Percentiles rank a stretch among this genome's conserved stretches.
Evolutionary conservation across 1,284 basidiomycete genomes (phyloP).

Genomic region (Malassezia sp.): DNA sequence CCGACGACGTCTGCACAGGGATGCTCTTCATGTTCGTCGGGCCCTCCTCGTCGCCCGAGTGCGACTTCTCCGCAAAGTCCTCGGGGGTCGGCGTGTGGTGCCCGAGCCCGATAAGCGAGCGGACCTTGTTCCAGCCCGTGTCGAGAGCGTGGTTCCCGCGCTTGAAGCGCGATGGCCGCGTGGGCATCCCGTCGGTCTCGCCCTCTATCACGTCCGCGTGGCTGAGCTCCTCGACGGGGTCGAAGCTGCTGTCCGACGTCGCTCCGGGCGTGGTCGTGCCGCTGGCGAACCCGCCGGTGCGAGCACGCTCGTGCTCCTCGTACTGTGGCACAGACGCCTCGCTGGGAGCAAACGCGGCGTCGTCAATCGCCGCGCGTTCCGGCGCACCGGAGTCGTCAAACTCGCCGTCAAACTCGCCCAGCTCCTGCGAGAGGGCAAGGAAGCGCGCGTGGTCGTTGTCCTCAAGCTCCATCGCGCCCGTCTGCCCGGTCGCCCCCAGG

Average conservation of each 20-base stretch:
- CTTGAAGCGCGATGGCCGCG: slow-evolving; percentile 4
- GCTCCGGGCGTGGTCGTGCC: slow-evolving; percentile 3
- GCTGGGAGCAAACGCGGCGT: slow-evolving; percentile 28
- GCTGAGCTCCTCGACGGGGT: slow-evolving; percentile 37
- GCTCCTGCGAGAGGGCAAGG: slow-evolving; percentile 8
- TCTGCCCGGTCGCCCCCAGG: neutral
- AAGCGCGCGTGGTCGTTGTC: slow-evolving; percentile 4
- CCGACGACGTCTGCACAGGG: slow-evolving; percentile 40
- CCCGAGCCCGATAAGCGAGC: slow-evolving; percentile 23
- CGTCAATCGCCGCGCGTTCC: slow-evolving; percentile 16
- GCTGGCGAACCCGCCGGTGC: neutral
- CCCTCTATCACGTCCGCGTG: slow-evolving; percentile 41
- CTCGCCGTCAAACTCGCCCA: slow-evolving; percentile 2
- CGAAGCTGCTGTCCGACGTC: slow-evolving; percentile 32
- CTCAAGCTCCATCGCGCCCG: slow-evolving; percentile 10
- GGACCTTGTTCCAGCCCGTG: slow-evolving; percentile 35
- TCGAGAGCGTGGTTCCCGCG: slow-evolving; percentile 16
- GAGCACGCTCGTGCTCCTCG: neutral
- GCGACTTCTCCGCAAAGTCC: slow-evolving; percentile 20
- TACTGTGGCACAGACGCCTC: slow-evolving; percentile 13
- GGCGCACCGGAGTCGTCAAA: neutral
- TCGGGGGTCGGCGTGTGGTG: slow-evolving; percentile 20
- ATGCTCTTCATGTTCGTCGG: slow-evolving; percentile 44
- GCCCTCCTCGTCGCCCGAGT: slow-evolving; percentile 21
- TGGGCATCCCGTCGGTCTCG: slow-evolving; percentile 43